Evolutionary conservation across 2,329 filamentous ascomycete species (phyloP).

Genomic region (Colletotrichum aenigma): DNA sequence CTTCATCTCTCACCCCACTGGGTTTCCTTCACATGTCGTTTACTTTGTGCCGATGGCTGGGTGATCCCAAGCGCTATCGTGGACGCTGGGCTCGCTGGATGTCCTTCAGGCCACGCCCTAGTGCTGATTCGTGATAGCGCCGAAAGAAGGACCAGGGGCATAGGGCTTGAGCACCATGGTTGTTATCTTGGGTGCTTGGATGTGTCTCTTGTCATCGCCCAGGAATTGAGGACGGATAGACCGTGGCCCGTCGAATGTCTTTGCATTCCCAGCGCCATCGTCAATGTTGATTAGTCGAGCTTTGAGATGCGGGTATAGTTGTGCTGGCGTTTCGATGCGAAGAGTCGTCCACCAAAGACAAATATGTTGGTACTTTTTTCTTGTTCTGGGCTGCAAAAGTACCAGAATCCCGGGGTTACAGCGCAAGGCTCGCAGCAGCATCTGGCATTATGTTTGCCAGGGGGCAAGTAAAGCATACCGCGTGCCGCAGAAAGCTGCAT

Average conservation of each 20-base stretch:
- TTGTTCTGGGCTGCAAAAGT: neutral
- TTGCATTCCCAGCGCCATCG: neutral
- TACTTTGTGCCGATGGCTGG: neutral
- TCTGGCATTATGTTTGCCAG: neutral
- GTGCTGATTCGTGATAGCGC: neutral
- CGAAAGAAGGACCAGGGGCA: neutral
- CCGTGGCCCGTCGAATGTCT: neutral
- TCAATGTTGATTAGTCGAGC: neutral
- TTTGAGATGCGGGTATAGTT: neutral
- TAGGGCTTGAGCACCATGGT: neutral
- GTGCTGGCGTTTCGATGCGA: neutral
- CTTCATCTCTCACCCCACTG: neutral
- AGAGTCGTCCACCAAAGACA: neutral
- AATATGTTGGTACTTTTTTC: neutral
- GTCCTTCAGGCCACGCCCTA: neutral
- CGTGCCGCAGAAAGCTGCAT: neutral
- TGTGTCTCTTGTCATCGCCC: neutral
- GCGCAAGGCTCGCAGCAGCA: neutral
- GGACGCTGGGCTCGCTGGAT: neutral
- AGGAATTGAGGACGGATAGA: neutral
- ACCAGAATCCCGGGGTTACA: neutral
- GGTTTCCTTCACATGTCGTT: neutral
- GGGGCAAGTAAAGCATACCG: neutral
- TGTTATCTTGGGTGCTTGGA: neutral
- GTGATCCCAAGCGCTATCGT: neutral